Conservation (phyloP, 2,329 filamentous ascomycete genomes). For the Claviceps africana region DNA sequence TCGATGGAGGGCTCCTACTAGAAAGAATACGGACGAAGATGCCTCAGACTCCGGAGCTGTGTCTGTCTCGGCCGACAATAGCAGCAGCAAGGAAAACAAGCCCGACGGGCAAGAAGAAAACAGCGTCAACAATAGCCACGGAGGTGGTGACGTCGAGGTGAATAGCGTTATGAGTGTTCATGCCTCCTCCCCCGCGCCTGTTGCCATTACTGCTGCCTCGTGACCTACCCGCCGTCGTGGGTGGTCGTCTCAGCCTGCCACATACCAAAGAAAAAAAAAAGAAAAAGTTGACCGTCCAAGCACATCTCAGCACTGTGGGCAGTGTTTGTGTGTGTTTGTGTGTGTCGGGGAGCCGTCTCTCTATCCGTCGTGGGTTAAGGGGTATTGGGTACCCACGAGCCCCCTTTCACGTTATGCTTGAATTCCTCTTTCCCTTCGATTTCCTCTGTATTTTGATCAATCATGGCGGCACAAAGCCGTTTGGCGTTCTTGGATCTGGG, state of each 20-base stretch:
- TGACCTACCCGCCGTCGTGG: slow-evolving; percentile 5
- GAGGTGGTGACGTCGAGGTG: slow-evolving; percentile 37
- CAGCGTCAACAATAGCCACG: slow-evolving; percentile 31
- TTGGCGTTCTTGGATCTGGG: slow-evolving; percentile 1
- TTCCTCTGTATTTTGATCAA: background rate
- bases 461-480: background rate
- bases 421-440: background rate
- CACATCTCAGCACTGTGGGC: background rate
- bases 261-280: background rate
- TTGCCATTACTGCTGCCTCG: slow-evolving; percentile 32
- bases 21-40: slow-evolving; percentile 31
- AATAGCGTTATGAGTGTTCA: slow-evolving; percentile 35
- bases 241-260: background rate
- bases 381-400: background rate
- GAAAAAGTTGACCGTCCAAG: background rate
- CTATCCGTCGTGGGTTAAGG: background rate
- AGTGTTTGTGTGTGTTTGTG: background rate
- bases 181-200: slow-evolving; percentile 37
- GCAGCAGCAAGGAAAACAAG: slow-evolving; percentile 51
- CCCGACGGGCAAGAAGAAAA: slow-evolving; percentile 40
- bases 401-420: background rate
- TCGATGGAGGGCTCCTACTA: slow-evolving; percentile 67
- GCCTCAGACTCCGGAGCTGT: slow-evolving; percentile 31
- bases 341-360: background rate
- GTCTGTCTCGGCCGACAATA: slow-evolving; percentile 32